Evolutionary conservation across 129 eudicot species (phyloP).

Genomic region (Arctium minus): DNA sequence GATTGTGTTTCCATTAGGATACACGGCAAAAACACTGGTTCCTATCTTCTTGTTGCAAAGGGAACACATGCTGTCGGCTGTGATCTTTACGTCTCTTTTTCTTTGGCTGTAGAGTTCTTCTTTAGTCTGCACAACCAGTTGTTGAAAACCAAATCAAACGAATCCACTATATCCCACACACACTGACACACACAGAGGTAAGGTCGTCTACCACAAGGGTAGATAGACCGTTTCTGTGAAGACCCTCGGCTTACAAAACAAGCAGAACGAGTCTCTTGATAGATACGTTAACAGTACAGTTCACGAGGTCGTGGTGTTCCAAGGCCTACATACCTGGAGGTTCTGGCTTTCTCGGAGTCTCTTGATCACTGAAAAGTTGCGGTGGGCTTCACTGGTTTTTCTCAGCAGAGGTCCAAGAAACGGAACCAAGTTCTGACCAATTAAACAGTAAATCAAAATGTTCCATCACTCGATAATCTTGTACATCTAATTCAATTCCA

Average conservation of each 20-base stretch:
- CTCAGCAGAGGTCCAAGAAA: conserved; percentile 93
- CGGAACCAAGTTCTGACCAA: conserved; percentile 76
- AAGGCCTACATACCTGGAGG: conserved; percentile 61
- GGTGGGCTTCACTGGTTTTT: conserved; percentile 84
- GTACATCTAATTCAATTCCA: not conserved
- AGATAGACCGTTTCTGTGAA: no score
- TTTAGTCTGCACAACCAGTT: conserved; percentile 49
- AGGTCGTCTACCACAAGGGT: not conserved
- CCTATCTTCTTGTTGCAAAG: conserved; percentile 97
- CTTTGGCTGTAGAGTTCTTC: conserved; percentile 69
- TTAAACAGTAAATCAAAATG: not conserved
- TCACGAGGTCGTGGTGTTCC: not conserved
- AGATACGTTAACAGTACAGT: not conserved
- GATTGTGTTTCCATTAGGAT: conserved; percentile 86
- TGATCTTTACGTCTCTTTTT: conserved; percentile 74
- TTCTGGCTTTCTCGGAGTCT: conserved; percentile 85
- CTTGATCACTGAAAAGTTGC: conserved; percentile 81
- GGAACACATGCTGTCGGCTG: conserved; percentile 78
- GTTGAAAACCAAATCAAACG: not conserved
- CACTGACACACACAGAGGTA: not conserved
- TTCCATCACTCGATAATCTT: not conserved
- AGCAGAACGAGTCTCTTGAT: not conserved
- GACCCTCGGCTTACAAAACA: no score
- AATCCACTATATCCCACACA: not conserved
- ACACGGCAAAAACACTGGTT: conserved; percentile 85